Conservation (phyloP, 768 basidiomycete species). For the Xerocomellus amylosporus region DNA sequence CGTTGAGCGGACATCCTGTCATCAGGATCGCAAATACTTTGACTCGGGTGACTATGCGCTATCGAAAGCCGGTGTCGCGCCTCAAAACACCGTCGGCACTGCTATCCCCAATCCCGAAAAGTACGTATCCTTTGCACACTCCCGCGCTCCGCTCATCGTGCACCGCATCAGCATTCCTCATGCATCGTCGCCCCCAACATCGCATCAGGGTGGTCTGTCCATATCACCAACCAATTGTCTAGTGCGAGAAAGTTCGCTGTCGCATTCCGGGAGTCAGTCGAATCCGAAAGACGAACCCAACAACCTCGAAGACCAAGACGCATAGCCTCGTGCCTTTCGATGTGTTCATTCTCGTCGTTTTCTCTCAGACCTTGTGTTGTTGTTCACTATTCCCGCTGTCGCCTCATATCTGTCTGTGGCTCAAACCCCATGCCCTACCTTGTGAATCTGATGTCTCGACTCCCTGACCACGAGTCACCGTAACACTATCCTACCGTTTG, state of each 20-base stretch:
- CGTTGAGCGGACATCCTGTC: conserved; percentile 7
- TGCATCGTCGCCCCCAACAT: conserved; percentile 67
- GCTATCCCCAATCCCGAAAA: conserved; percentile 98
- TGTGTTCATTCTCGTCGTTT: conserved; percentile 2
- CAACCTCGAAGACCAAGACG: conserved; percentile 8
- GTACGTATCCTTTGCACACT: conserved; percentile 45
- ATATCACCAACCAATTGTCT: conserved; percentile 72
- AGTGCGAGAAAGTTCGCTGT: conserved; percentile 56
- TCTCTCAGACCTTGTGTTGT: conserved; percentile 5
- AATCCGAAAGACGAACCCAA: conserved; percentile 20
- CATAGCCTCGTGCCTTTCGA: conserved; percentile 12
- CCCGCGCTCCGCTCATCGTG: neutral
- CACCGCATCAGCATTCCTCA: conserved; percentile 71
- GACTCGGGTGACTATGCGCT: conserved; percentile 99
- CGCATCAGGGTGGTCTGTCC: conserved; percentile 55
- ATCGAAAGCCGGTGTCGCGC: conserved; percentile 90
- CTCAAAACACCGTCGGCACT: conserved; percentile 87
- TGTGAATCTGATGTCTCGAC: conserved; percentile 16
- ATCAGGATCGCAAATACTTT: conserved; percentile 97
- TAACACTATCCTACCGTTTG: conserved; percentile 24
- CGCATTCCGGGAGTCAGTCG: conserved; percentile 26
- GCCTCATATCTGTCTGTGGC: conserved; percentile 23
- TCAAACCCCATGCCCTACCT: conserved; percentile 14
- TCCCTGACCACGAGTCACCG: conserved; percentile 13
- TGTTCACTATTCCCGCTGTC: conserved; percentile 21